These are phyloP conservation scores for Colletotrichum falcatum DNA, from an alignment of 2,329 filamentous ascomycete genomes.

Conservation along the genomic window DNA sequence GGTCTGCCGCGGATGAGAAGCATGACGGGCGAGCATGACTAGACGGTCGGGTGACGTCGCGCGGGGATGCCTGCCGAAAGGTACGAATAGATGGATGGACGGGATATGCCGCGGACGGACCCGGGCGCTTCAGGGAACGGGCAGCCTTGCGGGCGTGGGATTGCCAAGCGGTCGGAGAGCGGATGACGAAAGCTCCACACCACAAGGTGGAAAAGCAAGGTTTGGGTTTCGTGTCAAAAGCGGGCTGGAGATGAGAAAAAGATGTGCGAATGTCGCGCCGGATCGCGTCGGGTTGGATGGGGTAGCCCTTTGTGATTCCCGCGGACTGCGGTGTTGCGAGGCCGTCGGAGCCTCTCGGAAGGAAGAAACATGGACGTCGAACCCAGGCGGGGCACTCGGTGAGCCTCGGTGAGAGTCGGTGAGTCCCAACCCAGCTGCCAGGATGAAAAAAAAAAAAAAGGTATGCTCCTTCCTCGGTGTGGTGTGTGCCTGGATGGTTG, in stretches of 20 bases:
- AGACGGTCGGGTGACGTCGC: conserved; percentile 20
- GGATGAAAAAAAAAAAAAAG: too few relatives aligned
- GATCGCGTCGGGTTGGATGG: neutral
- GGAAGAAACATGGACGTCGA: too few relatives aligned
- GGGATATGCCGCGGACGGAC: conserved; percentile 10
- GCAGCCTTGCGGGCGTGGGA: neutral
- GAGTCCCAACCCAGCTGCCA: too few relatives aligned
- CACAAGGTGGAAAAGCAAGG: too few relatives aligned
- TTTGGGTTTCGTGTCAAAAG: neutral
- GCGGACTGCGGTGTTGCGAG: conserved; percentile 12
- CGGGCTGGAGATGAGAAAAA: too few relatives aligned
- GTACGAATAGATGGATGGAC: neutral
- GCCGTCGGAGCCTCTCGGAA: conserved; percentile 6
- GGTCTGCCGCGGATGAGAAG: conserved; percentile 42
- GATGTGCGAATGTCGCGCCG: neutral
- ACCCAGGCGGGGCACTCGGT: conserved; percentile 11
- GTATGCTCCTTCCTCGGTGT: too few relatives aligned
- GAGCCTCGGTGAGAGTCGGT: neutral
- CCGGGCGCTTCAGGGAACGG: neutral
- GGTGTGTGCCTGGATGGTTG: neutral
- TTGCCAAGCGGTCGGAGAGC: conserved; percentile 1
- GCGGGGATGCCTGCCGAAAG: neutral
- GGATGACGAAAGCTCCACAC: too few relatives aligned
- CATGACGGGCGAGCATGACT: conserved; percentile 37
- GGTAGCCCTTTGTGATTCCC: neutral